Percentiles rank a stretch among this genome's conserved stretches.
Conservation (phyloP, 768 basidiomycete genomes). For the Lentinula boryana region DNA sequence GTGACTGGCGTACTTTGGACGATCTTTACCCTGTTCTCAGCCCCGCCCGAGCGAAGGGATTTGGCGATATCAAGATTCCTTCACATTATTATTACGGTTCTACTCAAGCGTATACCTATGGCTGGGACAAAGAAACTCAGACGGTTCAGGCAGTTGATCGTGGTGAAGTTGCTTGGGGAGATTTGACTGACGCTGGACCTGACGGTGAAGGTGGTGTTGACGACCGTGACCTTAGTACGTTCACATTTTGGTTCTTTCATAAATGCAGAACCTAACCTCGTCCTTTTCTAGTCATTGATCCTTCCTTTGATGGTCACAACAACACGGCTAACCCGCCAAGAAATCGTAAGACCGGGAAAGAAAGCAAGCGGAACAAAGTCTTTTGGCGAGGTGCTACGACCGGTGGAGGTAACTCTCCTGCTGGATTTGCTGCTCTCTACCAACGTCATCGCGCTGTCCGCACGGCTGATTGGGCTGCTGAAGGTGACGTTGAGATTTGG, state of each 20-base stretch:
- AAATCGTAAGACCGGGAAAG: not conserved
- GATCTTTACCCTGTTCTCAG: constrained; percentile 92
- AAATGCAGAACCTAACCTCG: not conserved
- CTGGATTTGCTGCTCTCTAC: constrained; percentile 76
- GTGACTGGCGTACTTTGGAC: constrained; percentile 88
- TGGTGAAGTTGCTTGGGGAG: constrained; percentile 51
- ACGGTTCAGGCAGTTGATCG: constrained; percentile 72
- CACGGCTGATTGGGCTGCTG: constrained; percentile 39
- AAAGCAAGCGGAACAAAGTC: constrained; percentile 25
- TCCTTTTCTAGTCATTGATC: not conserved
- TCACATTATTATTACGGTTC: constrained; percentile 94
- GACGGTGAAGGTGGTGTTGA: not conserved
- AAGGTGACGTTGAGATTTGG: constrained; percentile 31
- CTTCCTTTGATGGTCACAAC: not conserved
- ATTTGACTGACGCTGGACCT: not conserved
- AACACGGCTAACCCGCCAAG: not conserved
- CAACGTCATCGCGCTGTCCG: constrained; percentile 89
- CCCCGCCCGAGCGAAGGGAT: constrained; percentile 82
- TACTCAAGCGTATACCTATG: constrained; percentile 81
- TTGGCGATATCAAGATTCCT: constrained; percentile 83
- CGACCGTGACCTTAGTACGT: not conserved
- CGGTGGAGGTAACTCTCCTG: constrained; percentile 85
- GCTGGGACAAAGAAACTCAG: constrained; percentile 75
- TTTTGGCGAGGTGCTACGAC: constrained; percentile 98
- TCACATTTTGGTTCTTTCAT: not conserved